Percentiles rank a stretch among this genome's conserved stretches.
These are phyloP conservation scores for Dionaea muscipula DNA, from an alignment of 179 eudicot species.

Conservation along the genomic window DNA sequence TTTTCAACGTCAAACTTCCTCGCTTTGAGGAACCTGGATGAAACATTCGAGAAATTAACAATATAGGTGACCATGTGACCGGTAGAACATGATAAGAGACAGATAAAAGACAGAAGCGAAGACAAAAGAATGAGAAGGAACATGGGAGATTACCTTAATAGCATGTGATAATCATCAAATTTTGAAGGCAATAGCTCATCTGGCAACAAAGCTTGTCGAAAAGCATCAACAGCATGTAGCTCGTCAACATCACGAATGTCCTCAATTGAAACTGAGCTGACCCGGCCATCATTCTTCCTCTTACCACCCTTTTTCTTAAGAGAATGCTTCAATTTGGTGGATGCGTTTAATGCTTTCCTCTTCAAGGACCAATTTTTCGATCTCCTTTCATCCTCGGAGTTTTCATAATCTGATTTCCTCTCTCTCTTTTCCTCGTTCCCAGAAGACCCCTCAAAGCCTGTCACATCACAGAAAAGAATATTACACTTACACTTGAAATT, in stretches of 20 bases:
- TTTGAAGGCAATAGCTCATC: constrained; percentile 59
- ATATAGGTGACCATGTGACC: not conserved
- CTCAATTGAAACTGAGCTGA: constrained; percentile 80
- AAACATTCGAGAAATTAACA: not conserved
- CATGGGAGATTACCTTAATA: constrained; percentile 45
- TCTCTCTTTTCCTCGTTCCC: constrained; percentile 64
- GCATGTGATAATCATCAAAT: constrained; percentile 77
- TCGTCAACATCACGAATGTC: constrained; percentile 78
- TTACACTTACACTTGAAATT: not conserved
- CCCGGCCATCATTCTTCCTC: constrained; percentile 67
- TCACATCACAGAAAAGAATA: constrained; percentile 4
- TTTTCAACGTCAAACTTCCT: constrained; percentile 89
- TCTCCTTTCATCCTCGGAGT: constrained; percentile 83
- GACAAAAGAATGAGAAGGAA: not conserved
- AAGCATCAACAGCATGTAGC: constrained; percentile 61
- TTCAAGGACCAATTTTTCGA: constrained; percentile 62
- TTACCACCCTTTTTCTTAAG: constrained; percentile 66
- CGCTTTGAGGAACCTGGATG: constrained; percentile 80
- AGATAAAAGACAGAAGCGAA: not conserved
- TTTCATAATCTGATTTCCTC: constrained; percentile 71
- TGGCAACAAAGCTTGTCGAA: constrained; percentile 54
- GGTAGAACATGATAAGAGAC: not conserved
- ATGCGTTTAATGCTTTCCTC: constrained; percentile 73
- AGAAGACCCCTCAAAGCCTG: constrained; percentile 71
- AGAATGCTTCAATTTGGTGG: constrained; percentile 64